Base-by-base conservation (phyloP, 2,329 filamentous ascomycete species). In the Thielaviopsis musarum region DNA sequence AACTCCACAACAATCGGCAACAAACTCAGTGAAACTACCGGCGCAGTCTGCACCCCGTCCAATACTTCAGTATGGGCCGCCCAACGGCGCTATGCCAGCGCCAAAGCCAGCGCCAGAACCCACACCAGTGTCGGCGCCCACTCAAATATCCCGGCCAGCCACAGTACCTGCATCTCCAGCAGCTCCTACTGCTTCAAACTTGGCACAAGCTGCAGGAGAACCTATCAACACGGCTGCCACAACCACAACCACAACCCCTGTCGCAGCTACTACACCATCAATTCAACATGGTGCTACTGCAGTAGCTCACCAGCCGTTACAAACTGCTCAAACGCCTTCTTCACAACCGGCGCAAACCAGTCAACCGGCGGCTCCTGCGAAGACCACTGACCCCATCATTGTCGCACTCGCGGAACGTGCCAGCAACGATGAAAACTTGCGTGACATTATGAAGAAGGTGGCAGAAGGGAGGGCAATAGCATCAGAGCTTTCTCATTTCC, bases 381-480 rank as follows among this genome's bases (percentile, higher is more conserved):
- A 59, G 51, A 62, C 71, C n/a, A 72, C 74, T 24, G 88, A 91
- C 66, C 87, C 87, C 0, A 88, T 93, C 52, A 91, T 93, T 59
- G 84, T 89, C 56, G 82, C 87, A 63, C 73, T 93, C 26, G 88
- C 88, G 0, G 84, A 88, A 65, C 81, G 82, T 64, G 88, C 88
- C 6, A 86, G 85, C 0, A 82, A 80, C 26, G 85, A 93, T 67
- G 78, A 82, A 0, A 77, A 85, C 59, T 73, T 93, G 10, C 84
- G 89, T 60, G 82, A 85, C 41, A 74, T 93, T 0, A 93, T 93
- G 88, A 88, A 88, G 68, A 81, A 87, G 58, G 88, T 93, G 0
- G 88, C 88, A 0, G 82, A 84, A 28, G 87, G 87, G 1, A 79
- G 84, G 64, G 88, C 88, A 0, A 82, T 80, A 13, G 78, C 81